These are phyloP conservation scores for Thuja plicata DNA, from an alignment of 83 land plant species.

Conservation along the genomic window DNA sequence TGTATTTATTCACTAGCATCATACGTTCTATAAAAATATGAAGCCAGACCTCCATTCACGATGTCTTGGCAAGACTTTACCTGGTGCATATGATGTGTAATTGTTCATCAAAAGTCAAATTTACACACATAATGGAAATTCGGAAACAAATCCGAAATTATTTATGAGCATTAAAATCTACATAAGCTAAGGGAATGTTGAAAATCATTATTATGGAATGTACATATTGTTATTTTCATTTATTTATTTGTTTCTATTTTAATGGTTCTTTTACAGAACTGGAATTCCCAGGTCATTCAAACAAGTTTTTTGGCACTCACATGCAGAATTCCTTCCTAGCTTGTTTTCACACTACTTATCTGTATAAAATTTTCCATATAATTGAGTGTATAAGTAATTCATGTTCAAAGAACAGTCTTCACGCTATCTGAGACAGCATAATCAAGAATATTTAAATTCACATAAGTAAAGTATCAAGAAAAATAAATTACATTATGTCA, in stretches of 20 bases:
- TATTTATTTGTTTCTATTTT: neutral
- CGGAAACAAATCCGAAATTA: neutral
- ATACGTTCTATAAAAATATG: neutral
- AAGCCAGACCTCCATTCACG: neutral
- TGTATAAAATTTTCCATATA: neutral
- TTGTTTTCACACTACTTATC: neutral
- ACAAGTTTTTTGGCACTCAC: neutral
- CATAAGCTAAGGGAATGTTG: neutral
- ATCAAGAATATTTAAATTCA: neutral
- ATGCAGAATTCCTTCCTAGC: neutral
- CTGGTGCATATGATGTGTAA: neutral
- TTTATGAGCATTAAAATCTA: neutral
- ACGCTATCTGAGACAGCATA: neutral
- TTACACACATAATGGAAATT: neutral
- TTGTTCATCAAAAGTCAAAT: neutral
- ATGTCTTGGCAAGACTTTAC: neutral
- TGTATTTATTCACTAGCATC: neutral
- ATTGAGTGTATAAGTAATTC: neutral
- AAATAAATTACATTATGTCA: neutral
- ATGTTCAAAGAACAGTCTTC: neutral
- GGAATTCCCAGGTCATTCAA: neutral
- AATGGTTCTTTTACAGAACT: neutral
- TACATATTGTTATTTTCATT: neutral
- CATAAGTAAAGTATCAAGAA: neutral
- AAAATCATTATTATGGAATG: neutral